phyloP scores from a whole-genome alignment of 2,329 filamentous ascomycete genomes.

The Fusarium sp. region DNA sequence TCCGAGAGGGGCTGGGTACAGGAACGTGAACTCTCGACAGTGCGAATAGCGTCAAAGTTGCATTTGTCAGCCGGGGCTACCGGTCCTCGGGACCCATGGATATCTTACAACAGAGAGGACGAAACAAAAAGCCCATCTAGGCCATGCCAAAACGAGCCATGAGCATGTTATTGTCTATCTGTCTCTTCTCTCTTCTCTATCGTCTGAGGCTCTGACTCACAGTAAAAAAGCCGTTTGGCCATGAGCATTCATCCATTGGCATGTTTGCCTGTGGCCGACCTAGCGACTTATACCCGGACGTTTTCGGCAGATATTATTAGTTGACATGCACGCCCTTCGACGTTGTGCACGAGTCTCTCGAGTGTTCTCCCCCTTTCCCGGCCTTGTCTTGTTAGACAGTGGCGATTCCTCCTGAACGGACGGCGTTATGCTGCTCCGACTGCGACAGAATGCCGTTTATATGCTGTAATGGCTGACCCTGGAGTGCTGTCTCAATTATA shows the following conservation, averaged over 20 bases:
- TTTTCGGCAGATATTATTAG: constrained; percentile 27
- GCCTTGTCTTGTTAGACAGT: neutral
- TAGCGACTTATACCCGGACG: constrained; percentile 12
- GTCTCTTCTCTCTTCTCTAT: neutral
- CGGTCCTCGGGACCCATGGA: constrained; percentile 14
- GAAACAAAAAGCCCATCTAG: constrained; percentile 25
- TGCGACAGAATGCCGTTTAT: neutral
- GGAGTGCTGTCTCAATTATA: neutral
- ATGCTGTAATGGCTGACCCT: neutral
- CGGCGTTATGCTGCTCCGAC: neutral
- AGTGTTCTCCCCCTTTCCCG: neutral
- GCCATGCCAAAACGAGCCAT: constrained; percentile 24
- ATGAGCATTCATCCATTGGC: neutral
- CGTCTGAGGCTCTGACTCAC: constrained; percentile 23
- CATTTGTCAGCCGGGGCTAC: constrained; percentile 41
- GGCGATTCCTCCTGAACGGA: neutral
- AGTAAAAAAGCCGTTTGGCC: neutral
- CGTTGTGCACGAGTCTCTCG: constrained; percentile 20
- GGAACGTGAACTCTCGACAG: constrained; percentile 8
- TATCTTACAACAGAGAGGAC: constrained; percentile 18
- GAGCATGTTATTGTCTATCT: neutral
- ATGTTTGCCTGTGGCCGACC: neutral
- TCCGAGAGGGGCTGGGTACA: constrained; percentile 16
- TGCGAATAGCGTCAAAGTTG: constrained; percentile 27
- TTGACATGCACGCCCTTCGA: constrained; percentile 40